phyloP scores from a whole-genome alignment of 2,329 filamentous ascomycete genomes.

The Ilyonectria robusta region DNA sequence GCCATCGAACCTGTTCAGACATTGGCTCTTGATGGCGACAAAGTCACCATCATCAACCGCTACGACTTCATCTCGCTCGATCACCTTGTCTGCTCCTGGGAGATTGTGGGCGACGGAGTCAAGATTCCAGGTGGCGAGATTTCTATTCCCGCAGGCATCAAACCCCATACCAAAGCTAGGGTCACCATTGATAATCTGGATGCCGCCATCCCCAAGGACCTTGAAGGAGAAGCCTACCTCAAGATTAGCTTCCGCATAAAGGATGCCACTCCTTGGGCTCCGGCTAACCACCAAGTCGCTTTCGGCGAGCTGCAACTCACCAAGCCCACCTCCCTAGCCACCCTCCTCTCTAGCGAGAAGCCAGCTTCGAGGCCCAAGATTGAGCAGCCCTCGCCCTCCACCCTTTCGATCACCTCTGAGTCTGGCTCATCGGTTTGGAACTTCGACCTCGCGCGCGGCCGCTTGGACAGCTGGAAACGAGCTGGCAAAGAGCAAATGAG shows the following conservation, averaged over 20 bases:
- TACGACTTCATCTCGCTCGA: conserved; percentile 69
- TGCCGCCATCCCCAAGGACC: conserved; percentile 36
- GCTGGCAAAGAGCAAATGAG: conserved; percentile 58
- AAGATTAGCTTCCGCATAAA: conserved; percentile 63
- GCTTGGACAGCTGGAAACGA: conserved; percentile 59
- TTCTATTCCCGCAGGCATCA: conserved; percentile 59
- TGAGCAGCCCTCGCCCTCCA: conserved; percentile 26
- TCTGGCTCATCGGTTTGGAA: conserved; percentile 57
- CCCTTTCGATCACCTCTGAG: conserved; percentile 53
- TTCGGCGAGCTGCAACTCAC: conserved; percentile 63
- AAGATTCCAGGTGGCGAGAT: conserved; percentile 52
- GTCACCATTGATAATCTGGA: conserved; percentile 53
- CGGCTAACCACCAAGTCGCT: conserved; percentile 65
- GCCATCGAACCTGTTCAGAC: conserved; percentile 72
- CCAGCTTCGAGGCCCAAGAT: conserved; percentile 38
- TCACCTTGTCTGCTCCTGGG: conserved; percentile 62
- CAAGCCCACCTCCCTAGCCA: conserved; percentile 49
- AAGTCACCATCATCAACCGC: conserved; percentile 62
- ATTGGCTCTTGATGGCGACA: conserved; percentile 53
- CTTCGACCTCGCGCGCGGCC: conserved; percentile 60
- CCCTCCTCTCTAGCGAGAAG: conserved; percentile 36
- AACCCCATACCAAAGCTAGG: conserved; percentile 58
- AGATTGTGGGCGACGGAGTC: conserved; percentile 57
- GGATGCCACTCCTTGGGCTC: conserved; percentile 64
- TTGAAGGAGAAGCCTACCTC: conserved; percentile 61